Base-by-base conservation (phyloP, 768 basidiomycete genomes). In the Infundibulicybe gibba region DNA sequence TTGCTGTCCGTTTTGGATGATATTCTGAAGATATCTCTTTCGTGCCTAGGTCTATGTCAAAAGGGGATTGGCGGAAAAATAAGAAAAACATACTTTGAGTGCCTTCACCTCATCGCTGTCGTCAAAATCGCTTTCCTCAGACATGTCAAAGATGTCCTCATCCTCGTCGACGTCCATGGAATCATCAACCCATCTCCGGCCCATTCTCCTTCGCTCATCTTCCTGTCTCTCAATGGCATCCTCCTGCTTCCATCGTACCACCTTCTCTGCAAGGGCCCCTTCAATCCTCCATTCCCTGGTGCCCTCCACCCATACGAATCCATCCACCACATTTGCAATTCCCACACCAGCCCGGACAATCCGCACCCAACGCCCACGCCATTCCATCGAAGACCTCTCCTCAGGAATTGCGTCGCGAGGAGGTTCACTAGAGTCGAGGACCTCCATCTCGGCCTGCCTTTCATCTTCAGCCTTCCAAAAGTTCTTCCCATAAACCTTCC, bases 391-490 rank as follows among this genome's bases (percentile, higher is more conserved):
- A 58, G 92, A 90, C 49, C 94, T 91, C 51, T 80, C 77, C 2
- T 90, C 93, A 56, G 94, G 90, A 1, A 75, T 80, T 20, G 76
- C 57, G 49, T 83, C 80, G 10, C 67, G 69, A 1, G 61, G 67
- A 19, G 35, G 35, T 56, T 89, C 83, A 9, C 74, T 70, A 45
- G 75, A 66, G 44, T 87, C 77, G 41, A 95, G 71, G 1, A 94
- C 84, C 56, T 94, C 93, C 45, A 90, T 74, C 71, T 98, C 95
- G 0, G 70, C 66, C 50, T 65, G 64, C 34, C 76, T 73, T 47
- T 84, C 83, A 43, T 85, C 86, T 30, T 77, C 79, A n/a, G 72
- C 71, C 60, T 87, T 90, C 97, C 97, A 99, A 62, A 86, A 98
- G 0, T 94, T 95, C 34, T 90, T 81, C 62, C 95, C 93, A 61